Conservation (phyloP, 1,139 yeast genomes). For the Groenewaldozyma auringiensis region DNA sequence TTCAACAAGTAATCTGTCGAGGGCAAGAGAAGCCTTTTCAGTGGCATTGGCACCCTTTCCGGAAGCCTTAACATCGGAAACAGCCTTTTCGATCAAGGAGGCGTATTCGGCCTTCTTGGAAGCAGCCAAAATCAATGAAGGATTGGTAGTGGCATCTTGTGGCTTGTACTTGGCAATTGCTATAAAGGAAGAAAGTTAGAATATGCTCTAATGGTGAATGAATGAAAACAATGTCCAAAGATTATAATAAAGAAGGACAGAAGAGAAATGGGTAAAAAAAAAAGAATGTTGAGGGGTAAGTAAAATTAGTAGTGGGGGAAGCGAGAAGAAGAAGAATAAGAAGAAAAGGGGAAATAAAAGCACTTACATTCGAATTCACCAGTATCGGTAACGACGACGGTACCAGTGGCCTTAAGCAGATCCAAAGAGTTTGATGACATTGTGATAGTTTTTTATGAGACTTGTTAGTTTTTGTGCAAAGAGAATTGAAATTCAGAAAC, state of each 20-base stretch:
- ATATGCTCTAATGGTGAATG: background rate
- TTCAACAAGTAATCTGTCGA: constrained; percentile 89
- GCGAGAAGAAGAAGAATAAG: too few species aligned
- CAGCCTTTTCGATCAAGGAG: constrained; percentile 81
- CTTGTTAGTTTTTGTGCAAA: background rate
- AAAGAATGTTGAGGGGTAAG: too few species aligned
- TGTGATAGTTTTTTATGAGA: background rate
- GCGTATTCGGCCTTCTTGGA: constrained; percentile 86
- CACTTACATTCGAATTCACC: constrained; percentile 83
- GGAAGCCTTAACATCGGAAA: constrained; percentile 66
- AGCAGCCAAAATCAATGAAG: constrained; percentile 95
- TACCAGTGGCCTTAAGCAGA: constrained; percentile 90
- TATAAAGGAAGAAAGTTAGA: constrained; percentile 11
- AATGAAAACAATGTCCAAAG: background rate
- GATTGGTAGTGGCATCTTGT: constrained; percentile 99
- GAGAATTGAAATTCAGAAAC: constrained; percentile 2
- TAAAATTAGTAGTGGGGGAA: too few species aligned
- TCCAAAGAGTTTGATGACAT: constrained; percentile 71
- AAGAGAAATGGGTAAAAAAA: too few species aligned
- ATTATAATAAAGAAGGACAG: background rate
- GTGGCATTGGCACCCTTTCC: constrained; percentile 47
- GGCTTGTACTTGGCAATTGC: constrained; percentile 95
- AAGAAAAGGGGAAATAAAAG: too few species aligned
- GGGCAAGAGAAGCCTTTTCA: constrained; percentile 64
- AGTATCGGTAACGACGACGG: constrained; percentile 95